Evolutionary conservation across 345 rosid species (phyloP), one percentile per base, ranked within the genome.

Genomic region (Syzygium oleosum): DNA sequence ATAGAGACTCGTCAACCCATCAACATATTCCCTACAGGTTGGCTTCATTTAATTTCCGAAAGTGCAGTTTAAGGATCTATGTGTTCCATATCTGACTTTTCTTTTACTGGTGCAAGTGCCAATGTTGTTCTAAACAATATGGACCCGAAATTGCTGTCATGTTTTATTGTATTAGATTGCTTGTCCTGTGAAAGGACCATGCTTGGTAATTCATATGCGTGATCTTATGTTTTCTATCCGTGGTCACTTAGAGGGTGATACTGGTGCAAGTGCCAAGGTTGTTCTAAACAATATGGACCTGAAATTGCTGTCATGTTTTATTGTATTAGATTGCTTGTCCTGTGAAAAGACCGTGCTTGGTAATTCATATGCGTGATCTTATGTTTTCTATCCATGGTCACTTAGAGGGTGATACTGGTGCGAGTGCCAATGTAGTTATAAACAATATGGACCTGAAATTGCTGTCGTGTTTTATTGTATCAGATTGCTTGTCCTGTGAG

Each of bases 21-120:
- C 98, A 95, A 88, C 99, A 96, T 93, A 96, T 96, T 88, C 96
- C 96, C 87, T 96, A 96, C 88, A 96, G 98, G 98, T 96, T 88
- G 85, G 91, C 79, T 51, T 88, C 51, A 53, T 41, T 15, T 29
- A 43, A 46, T 16, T 56, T 43, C 38, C 46, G 27, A 61, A 46
- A 49, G 52, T 84, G n/a, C 41, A 25, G n/a, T 56, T 85, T 85
- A 59, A 84, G 27, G 31, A 43, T 29, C 52, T 46, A 29, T 34
- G n/a, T 52, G 53, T 27, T 73, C 77, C 27, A 27, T 41, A 49
- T 73, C 38, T 73, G 38, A 38, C 9, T 38, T 19, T 19, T 73
- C 41, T 59, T 61, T 58, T 58, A 68, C 5, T 34, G 2, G 3
- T 73, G 27, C 83, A 73, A 19, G 49, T 4, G 49, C 6, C 80